Conservation (phyloP, 768 basidiomycete species). For the Trametes cubensis region DNA sequence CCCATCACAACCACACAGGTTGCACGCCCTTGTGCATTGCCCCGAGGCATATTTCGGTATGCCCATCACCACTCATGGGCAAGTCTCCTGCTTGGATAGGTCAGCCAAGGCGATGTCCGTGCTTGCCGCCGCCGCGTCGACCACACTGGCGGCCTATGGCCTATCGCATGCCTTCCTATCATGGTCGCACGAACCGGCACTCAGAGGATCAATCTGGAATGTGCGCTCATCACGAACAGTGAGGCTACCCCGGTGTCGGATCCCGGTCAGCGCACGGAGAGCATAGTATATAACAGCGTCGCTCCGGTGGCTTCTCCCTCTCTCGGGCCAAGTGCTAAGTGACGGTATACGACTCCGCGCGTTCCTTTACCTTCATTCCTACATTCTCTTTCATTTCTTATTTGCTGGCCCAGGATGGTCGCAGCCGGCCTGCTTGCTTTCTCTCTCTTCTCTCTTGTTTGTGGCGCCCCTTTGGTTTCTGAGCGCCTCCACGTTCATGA, state of each 20-base stretch:
- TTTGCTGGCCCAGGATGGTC: slow-evolving; percentile 25
- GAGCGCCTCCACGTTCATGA: slow-evolving; percentile 35
- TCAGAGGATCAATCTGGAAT: too few species aligned
- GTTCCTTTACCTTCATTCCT: background rate
- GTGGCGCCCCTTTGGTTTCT: slow-evolving; percentile 24
- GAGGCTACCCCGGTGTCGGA: background rate
- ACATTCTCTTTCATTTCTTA: background rate
- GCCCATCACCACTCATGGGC: background rate
- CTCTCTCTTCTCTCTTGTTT: slow-evolving; percentile 27
- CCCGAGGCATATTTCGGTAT: background rate
- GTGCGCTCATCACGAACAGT: too few species aligned
- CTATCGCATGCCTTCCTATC: too few species aligned
- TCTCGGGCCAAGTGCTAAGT: background rate
- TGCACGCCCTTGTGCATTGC: background rate
- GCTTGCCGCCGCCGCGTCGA: too few species aligned
- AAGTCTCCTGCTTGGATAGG: background rate
- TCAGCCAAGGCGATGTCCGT: too few species aligned
- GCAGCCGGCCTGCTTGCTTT: slow-evolving; percentile 27
- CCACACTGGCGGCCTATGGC: too few species aligned
- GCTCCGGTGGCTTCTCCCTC: background rate
- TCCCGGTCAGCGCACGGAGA: too few species aligned
- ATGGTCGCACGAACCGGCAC: too few species aligned
- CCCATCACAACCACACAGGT: slow-evolving; percentile 5
- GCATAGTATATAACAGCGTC: background rate
- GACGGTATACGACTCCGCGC: background rate